phyloP scores from a whole-genome alignment of 495 filamentous ascomycete species.

The Bombardia bombarda region DNA sequence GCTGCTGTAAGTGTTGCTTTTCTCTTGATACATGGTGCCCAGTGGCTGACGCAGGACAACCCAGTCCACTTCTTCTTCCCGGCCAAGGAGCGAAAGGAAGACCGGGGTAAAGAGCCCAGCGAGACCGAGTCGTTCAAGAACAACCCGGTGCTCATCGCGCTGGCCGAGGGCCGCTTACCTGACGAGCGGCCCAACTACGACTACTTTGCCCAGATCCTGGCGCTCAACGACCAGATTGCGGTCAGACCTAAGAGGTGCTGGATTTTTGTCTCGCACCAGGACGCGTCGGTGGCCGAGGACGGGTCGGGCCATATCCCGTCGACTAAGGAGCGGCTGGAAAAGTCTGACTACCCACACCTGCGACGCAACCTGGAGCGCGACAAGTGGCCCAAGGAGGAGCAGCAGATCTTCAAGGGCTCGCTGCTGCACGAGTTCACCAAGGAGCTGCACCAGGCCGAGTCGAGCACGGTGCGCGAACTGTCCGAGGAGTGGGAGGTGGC shows the following conservation, averaged over 20 bases:
- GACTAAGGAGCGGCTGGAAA: constrained; percentile 25
- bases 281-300: constrained; percentile 28
- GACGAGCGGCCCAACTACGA: constrained; percentile 43
- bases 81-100: constrained; percentile 16
- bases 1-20: constrained; percentile 19
- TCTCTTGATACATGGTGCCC: too few relatives aligned
- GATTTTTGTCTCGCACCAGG: constrained; percentile 37
- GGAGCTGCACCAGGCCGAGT: constrained; percentile 30
- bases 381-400: constrained; percentile 23
- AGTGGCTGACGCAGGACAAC: constrained; percentile 6
- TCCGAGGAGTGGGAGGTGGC: constrained; percentile 30
- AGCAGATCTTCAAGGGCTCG: constrained; percentile 23
- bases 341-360: constrained; percentile 39
- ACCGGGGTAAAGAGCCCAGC: constrained; percentile 16
- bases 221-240: constrained; percentile 30
- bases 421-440: constrained; percentile 43
- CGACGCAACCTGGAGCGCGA: constrained; percentile 33
- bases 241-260: constrained; percentile 35
- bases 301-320: constrained; percentile 23
- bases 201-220: constrained; percentile 37
- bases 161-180: constrained; percentile 38
- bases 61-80: constrained; percentile 44
- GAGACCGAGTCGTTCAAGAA: constrained; percentile 45
- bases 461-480: constrained; percentile 33
- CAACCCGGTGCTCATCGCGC: constrained; percentile 42